These are phyloP conservation scores for Rhynchosporium agropyri DNA, from an alignment of 2,329 filamentous ascomycete species.

Conservation along the genomic window DNA sequence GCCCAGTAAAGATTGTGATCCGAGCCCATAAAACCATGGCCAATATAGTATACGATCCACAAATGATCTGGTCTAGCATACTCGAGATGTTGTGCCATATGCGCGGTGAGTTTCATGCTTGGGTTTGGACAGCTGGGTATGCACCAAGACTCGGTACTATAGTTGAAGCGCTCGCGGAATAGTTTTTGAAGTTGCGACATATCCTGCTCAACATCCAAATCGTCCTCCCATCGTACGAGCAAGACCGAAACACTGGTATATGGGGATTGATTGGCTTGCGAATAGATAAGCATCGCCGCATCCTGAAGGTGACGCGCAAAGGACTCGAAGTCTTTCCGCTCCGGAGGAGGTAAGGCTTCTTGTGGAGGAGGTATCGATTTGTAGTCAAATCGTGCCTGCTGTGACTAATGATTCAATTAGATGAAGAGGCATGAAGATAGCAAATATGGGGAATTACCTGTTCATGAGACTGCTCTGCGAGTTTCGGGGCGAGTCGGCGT, in stretches of 20 bases:
- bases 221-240: constrained; percentile 64
- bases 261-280: constrained; percentile 60
- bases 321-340: constrained; percentile 60
- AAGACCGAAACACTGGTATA: constrained; percentile 63
- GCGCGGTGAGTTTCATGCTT: constrained; percentile 62
- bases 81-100: constrained; percentile 62
- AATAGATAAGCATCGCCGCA: constrained; percentile 68
- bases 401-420: constrained; percentile 34
- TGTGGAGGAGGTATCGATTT: constrained; percentile 38
- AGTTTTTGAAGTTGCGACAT: constrained; percentile 58
- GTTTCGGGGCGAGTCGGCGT: constrained; percentile 43
- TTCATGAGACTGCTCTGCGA: constrained; percentile 42
- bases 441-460: constrained; percentile 35
- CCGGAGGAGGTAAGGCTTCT: constrained; percentile 40
- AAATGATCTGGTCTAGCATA: constrained; percentile 60
- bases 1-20: constrained; percentile 69
- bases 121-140: constrained; percentile 63
- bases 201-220: constrained; percentile 56
- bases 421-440: constrained; percentile 4
- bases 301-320: constrained; percentile 70
- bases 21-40: constrained; percentile 59
- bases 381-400: constrained; percentile 40
- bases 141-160: constrained; percentile 60
- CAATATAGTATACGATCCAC: constrained; percentile 66
- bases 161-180: constrained; percentile 62